phyloP scores from a whole-genome alignment of 2,329 filamentous ascomycete species.

The Stenocarpella maydis region DNA sequence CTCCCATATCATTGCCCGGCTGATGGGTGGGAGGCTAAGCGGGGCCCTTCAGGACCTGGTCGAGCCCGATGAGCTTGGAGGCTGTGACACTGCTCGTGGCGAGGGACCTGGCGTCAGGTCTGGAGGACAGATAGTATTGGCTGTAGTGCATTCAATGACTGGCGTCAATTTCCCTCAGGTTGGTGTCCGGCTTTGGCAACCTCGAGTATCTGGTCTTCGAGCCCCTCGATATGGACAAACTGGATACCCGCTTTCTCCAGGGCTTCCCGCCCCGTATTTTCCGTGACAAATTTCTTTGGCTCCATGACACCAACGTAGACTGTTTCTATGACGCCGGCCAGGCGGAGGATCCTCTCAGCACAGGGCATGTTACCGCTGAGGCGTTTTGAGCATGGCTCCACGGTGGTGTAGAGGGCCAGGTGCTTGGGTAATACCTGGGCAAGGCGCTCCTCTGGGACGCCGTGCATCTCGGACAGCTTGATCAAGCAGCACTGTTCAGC shows the following conservation, averaged over 20 bases:
- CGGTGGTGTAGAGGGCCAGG: constrained; percentile 84
- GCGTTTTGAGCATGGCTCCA: constrained; percentile 83
- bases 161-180: neutral
- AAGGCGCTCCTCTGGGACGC: constrained; percentile 63
- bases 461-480: constrained; percentile 67
- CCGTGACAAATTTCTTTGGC: constrained; percentile 86
- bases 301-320: constrained; percentile 91
- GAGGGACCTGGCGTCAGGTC: neutral
- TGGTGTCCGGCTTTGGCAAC: constrained; percentile 86
- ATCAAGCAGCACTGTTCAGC: constrained; percentile 92
- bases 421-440: constrained; percentile 58
- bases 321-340: constrained; percentile 69
- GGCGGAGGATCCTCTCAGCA: constrained; percentile 77
- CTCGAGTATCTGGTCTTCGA: constrained; percentile 82
- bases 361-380: constrained; percentile 80
- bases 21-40: neutral
- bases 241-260: constrained; percentile 77
- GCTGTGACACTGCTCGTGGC: neutral
- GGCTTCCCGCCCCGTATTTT: constrained; percentile 77
- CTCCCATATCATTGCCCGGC: neutral
- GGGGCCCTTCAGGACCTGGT: neutral
- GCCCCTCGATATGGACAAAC: constrained; percentile 75
- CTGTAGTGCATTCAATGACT: fast-evolving
- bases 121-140: no score
- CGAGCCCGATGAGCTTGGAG: neutral